phyloP scores from a whole-genome alignment of 1,284 basidiomycete species.

The Moniliella sp. region DNA sequence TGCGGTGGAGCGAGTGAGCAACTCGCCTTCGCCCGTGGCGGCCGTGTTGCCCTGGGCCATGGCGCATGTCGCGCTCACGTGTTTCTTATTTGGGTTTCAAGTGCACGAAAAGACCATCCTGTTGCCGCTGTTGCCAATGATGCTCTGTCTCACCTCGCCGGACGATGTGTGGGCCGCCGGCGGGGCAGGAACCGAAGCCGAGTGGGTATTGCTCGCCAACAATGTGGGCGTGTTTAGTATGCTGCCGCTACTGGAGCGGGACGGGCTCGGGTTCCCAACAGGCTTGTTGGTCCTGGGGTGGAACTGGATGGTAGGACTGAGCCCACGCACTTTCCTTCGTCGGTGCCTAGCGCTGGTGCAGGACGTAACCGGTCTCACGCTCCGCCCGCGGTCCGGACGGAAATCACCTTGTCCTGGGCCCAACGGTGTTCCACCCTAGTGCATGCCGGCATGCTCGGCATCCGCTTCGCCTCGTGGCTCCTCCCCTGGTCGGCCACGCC shows the following conservation, averaged over 20 bases:
- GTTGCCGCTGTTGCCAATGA: conserved; percentile 63
- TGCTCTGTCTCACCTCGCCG: conserved; percentile 49
- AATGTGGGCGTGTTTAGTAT: conserved; percentile 78
- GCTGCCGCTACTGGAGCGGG: conserved; percentile 64
- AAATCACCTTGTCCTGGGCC: not conserved
- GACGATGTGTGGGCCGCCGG: conserved; percentile 30
- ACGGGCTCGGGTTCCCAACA: conserved; percentile 58
- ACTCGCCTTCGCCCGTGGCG: conserved; percentile 43
- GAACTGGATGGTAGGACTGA: conserved; percentile 67
- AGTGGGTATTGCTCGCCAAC: conserved; percentile 57
- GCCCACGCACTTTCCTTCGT: too few species aligned
- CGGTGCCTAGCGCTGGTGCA: too few species aligned
- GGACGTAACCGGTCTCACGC: too few species aligned
- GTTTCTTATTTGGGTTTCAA: conserved; percentile 86
- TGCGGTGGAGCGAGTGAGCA: too few species aligned
- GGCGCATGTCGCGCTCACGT: conserved; percentile 42
- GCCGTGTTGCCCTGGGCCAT: conserved; percentile 27
- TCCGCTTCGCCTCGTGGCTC: conserved; percentile 49
- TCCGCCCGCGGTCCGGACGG: conserved; percentile 11
- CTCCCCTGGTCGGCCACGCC: conserved; percentile 22
- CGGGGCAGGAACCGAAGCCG: conserved; percentile 44
- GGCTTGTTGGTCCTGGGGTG: conserved; percentile 48
- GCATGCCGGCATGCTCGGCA: conserved; percentile 39
- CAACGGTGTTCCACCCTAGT: conserved; percentile 1
- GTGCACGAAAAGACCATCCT: conserved; percentile 83